Evolutionary conservation across 1,139 yeast species (phyloP), one percentile per base, ranked within the genome.

Genomic region (Pichia sp.): DNA sequence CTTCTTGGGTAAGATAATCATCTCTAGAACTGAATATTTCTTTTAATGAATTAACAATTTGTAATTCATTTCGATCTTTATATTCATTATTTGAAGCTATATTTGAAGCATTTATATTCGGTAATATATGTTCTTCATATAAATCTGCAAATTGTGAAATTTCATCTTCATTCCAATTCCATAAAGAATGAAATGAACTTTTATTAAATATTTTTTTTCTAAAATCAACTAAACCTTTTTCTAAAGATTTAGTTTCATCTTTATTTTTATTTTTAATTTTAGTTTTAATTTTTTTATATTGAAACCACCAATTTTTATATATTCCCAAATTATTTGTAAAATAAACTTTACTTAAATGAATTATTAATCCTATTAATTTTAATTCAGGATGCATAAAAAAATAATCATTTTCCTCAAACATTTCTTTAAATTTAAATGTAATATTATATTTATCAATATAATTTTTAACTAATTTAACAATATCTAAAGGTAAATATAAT

Each of bases 71-170:
- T 9, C 45, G 35, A 11, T 38, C 45, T 3, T 36, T 34, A 5
- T 37, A 40, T 25, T 49, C 48, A 23, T 50, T 43, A 20, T 34
- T 42, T 4, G 51, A 27, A 0, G 46, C 43, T 22, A 45, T 46
- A 29, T 56, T 48, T 4, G 51, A 51, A 20, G 48, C 47, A 11
- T 52, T 52, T 4, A 54, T 55, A 3, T 51, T 46, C 0, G 52
- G 67, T 2, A 71, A 25, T 2, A 44, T 49, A 34, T 64, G 60
- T 6, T 63, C 63, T 46, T 65, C 62, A 30, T 74, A 62, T 68
- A 74, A 71, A 29, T 69, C 63, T 39, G 73, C 63, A 54, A 73
- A 76, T 25, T 61, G 55, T 16, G 63, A 62, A 8, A 69, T 63
- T 46, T 73, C 66, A 1, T 57, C 56, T 31, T 68, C 68, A 12